Evolutionary conservation across 257 asterid genomes (phyloP).

Genomic region (Solanum rostratum): DNA sequence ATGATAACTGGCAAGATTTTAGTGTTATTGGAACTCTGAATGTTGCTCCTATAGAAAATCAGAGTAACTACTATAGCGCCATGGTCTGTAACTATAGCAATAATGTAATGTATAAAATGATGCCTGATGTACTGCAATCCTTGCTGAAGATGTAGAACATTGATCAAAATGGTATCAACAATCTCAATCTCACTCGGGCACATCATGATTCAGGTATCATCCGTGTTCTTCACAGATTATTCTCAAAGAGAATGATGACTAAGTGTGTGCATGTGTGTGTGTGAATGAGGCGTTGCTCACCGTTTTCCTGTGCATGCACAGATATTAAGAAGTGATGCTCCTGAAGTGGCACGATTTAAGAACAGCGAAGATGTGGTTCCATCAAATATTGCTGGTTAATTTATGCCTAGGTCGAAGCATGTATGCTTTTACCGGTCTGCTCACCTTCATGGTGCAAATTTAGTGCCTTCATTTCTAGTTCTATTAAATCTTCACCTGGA

Average conservation of each 20-base stretch:
- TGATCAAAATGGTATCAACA: conserved; percentile 1
- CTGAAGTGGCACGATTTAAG: not conserved
- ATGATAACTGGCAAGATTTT: not conserved
- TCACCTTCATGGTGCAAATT: not conserved
- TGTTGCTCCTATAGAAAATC: not conserved
- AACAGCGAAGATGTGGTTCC: not conserved
- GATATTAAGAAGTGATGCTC: not conserved
- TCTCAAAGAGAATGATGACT: not conserved
- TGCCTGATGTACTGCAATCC: conserved; percentile 12
- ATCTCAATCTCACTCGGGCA: not conserved
- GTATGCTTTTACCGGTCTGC: not conserved
- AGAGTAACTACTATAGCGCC: not conserved
- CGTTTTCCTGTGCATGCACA: not conserved
- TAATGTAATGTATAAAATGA: not conserved
- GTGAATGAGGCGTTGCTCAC: not conserved
- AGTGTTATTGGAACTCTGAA: not conserved
- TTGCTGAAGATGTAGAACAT: conserved; percentile 57
- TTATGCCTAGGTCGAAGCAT: not conserved
- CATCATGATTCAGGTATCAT: not conserved
- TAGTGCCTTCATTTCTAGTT: not conserved
- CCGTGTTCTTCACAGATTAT: not conserved
- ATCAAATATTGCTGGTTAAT: not conserved
- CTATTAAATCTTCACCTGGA: not conserved
- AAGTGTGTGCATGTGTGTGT: too few relatives aligned
- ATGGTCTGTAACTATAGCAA: not conserved